Conservation (phyloP, 129 eudicot genomes). For the Mikania micrantha region DNA sequence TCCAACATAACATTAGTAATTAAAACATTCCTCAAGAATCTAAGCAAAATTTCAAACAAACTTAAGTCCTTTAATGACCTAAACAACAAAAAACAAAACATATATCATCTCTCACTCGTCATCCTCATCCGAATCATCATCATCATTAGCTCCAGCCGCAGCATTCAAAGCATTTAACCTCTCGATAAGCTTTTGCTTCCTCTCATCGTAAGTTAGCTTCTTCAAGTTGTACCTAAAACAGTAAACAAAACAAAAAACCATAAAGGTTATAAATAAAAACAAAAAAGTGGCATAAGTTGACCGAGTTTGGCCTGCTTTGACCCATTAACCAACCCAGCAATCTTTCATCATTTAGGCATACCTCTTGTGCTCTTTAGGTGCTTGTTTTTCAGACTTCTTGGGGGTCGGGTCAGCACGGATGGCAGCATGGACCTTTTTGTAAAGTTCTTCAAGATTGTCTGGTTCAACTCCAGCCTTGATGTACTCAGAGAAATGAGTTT, state of each 20-base stretch:
- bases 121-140: slow-evolving; percentile 63
- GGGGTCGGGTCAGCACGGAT: slow-evolving; percentile 46
- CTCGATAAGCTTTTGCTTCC: slow-evolving; percentile 74
- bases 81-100: slow-evolving; percentile 11
- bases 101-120: slow-evolving; percentile 34
- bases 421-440: slow-evolving; percentile 89
- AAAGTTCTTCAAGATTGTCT: slow-evolving; percentile 58
- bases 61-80: slow-evolving; percentile 16
- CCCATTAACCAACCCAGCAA: neutral
- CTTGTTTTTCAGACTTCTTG: slow-evolving; percentile 27
- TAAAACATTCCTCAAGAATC: slow-evolving; percentile 15
- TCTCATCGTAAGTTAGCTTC: slow-evolving; percentile 86
- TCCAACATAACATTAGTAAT: slow-evolving; percentile 6
- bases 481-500: slow-evolving; percentile 60
- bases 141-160: slow-evolving; percentile 49
- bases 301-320: too few relatives aligned
- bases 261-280: neutral
- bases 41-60: slow-evolving; percentile 23
- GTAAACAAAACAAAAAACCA: neutral
- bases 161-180: slow-evolving; percentile 76
- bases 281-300: too few relatives aligned
- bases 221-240: slow-evolving; percentile 59
- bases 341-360: neutral
- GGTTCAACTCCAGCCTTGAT: slow-evolving; percentile 56
- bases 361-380: slow-evolving; percentile 39